These are phyloP conservation scores for Clarireedia paspali DNA, from an alignment of 2,329 filamentous ascomycete genomes.

Conservation along the genomic window DNA sequence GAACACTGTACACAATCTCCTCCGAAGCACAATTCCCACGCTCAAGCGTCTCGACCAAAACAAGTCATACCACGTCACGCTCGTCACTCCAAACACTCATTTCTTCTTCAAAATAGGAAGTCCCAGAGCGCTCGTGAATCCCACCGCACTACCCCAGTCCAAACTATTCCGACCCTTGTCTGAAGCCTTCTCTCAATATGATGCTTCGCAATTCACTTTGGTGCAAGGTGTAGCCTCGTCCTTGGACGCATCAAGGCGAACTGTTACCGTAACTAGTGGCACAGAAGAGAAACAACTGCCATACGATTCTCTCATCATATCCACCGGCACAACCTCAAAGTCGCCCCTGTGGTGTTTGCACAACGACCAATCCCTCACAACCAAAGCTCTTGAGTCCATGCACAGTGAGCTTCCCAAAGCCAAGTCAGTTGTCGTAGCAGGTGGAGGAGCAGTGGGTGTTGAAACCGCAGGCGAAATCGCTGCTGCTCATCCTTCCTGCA, in stretches of 20 bases:
- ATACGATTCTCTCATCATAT: slow-evolving; percentile 39
- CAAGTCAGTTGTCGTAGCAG: slow-evolving; percentile 37
- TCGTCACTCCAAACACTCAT: slow-evolving; percentile 37
- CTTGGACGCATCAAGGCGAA: slow-evolving; percentile 31
- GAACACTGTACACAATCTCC: slow-evolving; percentile 42
- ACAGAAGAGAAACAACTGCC: slow-evolving; percentile 25
- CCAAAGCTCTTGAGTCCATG: slow-evolving; percentile 33
- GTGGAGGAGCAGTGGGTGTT: slow-evolving; percentile 38
- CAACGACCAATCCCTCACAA: slow-evolving; percentile 29
- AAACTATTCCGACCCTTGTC: slow-evolving; percentile 38
- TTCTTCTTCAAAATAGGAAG: slow-evolving; percentile 37
- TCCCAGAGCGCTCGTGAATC: slow-evolving; percentile 40
- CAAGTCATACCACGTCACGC: slow-evolving; percentile 33
- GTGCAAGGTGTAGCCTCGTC: slow-evolving; percentile 34
- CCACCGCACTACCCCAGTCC: slow-evolving; percentile 35
- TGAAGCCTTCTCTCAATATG: slow-evolving; percentile 34
- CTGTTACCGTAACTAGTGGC: slow-evolving; percentile 25
- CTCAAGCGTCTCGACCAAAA: slow-evolving; percentile 24
- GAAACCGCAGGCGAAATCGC: slow-evolving; percentile 43
- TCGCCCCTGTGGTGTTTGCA: slow-evolving; percentile 38
- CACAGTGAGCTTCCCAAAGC: slow-evolving; percentile 33
- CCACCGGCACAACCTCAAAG: slow-evolving; percentile 38
- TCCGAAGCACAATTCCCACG: slow-evolving; percentile 41
- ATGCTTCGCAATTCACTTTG: slow-evolving; percentile 32
- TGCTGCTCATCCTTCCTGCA: slow-evolving; percentile 30